A percentile compares a stretch with the other conserved stretches of the same genome.
phyloP scores from a whole-genome alignment of 2,329 filamentous ascomycete species.

The Fusarium graminum region DNA sequence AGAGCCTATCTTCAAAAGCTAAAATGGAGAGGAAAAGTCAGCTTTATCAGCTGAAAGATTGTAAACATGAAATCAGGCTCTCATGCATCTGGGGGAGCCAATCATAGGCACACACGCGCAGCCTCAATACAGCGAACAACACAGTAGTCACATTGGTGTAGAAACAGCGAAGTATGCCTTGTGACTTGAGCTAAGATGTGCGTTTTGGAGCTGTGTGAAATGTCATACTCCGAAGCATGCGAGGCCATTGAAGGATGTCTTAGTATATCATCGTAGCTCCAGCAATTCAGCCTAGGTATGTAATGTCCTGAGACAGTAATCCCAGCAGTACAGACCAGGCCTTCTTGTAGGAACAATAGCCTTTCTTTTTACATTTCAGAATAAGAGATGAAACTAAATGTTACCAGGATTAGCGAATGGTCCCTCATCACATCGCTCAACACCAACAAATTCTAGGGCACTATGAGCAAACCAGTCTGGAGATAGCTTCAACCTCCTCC shows the following conservation, averaged over 20 bases:
- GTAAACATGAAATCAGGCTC: slow-evolving; percentile 8
- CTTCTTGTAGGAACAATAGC: no score
- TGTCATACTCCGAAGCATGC: no score
- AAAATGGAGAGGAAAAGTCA: not conserved
- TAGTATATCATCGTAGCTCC: no score
- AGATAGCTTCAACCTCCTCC: slow-evolving; percentile 24
- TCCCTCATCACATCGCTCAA: not conserved
- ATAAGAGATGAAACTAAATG: no score
- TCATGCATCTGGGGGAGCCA: not conserved
- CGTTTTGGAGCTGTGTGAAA: no score
- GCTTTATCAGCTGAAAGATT: not conserved
- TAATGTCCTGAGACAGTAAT: no score
- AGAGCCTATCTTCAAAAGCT: rapidly evolving
- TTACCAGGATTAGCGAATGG: not conserved
- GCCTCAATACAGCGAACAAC: not conserved
- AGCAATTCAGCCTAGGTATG: no score
- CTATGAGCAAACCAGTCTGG: not conserved
- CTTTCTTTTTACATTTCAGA: no score
- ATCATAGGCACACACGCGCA: slow-evolving; percentile 12
- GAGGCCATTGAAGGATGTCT: no score
- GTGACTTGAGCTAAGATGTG: not conserved
- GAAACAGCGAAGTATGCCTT: not conserved
- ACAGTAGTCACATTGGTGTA: not conserved
- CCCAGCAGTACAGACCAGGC: no score
- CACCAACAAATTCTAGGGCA: not conserved